Evolutionary conservation across 805 yeast genomes (phyloP).

Genomic region (Myxozyma lipomycoides): DNA sequence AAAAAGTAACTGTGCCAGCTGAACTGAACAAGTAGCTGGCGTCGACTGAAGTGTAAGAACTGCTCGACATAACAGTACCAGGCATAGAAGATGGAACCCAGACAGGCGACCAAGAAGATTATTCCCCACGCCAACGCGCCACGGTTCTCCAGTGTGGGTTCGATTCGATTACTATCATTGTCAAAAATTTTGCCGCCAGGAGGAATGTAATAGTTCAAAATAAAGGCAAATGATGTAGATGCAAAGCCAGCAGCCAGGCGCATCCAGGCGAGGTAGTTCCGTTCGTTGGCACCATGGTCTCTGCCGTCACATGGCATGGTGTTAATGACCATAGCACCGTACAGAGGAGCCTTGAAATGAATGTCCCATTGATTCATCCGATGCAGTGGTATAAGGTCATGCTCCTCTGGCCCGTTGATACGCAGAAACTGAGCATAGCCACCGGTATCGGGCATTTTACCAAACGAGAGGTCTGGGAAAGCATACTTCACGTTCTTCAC

Average conservation of each 20-base stretch:
- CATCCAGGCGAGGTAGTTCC: slow-evolving; percentile 27
- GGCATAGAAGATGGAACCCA: slow-evolving; percentile 19
- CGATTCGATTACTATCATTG: slow-evolving; percentile 4
- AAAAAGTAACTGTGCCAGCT: slow-evolving; percentile 20
- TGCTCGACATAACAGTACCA: slow-evolving; percentile 16
- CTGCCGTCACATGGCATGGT: slow-evolving; percentile 27
- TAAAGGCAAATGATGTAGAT: slow-evolving; percentile 24
- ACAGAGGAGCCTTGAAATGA: slow-evolving; percentile 21
- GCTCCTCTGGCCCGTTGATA: slow-evolving; percentile 16
- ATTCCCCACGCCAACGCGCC: slow-evolving; percentile 27
- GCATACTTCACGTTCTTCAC: background rate
- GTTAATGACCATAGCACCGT: slow-evolving; percentile 14
- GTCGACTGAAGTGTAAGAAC: slow-evolving; percentile 17
- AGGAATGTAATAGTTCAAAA: slow-evolving; percentile 19
- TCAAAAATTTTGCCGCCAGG: slow-evolving; percentile 22
- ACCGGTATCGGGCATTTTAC: background rate
- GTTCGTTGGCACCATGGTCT: slow-evolving; percentile 26
- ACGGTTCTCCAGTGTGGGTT: slow-evolving; percentile 19
- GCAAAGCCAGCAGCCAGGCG: slow-evolving; percentile 26
- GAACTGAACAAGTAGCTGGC: slow-evolving; percentile 21
- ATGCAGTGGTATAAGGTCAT: slow-evolving; percentile 21
- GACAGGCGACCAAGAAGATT: slow-evolving; percentile 13
- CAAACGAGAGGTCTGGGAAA: background rate
- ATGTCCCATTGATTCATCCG: slow-evolving; percentile 25
- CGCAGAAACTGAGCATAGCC: slow-evolving; percentile 20